Percentiles rank a stretch among this genome's conserved stretches.
phyloP scores from a whole-genome alignment of 2,329 filamentous ascomycete genomes.

The Ceratocystis lukuohia region DNA sequence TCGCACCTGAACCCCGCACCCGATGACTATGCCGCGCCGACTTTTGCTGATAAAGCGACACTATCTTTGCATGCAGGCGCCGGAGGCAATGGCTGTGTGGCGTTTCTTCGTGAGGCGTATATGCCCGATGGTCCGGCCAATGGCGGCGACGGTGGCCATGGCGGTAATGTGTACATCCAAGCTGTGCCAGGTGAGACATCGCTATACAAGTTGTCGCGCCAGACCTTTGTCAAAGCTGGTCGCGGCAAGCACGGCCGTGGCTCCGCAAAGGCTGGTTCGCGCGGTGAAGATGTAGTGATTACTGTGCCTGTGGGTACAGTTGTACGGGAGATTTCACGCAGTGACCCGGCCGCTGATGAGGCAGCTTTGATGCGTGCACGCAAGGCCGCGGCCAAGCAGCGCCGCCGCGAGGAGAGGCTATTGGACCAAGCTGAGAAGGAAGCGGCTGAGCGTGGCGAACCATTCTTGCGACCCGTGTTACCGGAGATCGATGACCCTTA shows the following conservation, averaged over 20 bases:
- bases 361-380: constrained; percentile 27
- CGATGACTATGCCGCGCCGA: constrained; percentile 68
- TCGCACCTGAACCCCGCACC: constrained; percentile 67
- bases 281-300: constrained; percentile 77
- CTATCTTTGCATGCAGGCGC: constrained; percentile 64
- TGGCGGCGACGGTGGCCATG: constrained; percentile 83
- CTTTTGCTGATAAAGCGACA: constrained; percentile 76
- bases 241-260: constrained; percentile 68
- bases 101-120: constrained; percentile 85
- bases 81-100: constrained; percentile 86
- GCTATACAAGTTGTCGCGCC: constrained; percentile 75
- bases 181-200: constrained; percentile 84
- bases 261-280: constrained; percentile 56
- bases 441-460: constrained; percentile 19
- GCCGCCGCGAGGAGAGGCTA: constrained; percentile 24
- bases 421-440: constrained; percentile 27
- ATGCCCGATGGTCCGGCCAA: constrained; percentile 81
- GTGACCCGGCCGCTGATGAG: constrained; percentile 65
- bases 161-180: constrained; percentile 89
- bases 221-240: constrained; percentile 60
- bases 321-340: constrained; percentile 64
- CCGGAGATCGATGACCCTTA: constrained; percentile 25
- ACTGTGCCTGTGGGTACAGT: constrained; percentile 89
- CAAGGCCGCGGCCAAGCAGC: constrained; percentile 26
- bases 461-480: constrained; percentile 13